Evolutionary conservation across 768 basidiomycete genomes (phyloP).

Genomic region (Mycena polygramma): DNA sequence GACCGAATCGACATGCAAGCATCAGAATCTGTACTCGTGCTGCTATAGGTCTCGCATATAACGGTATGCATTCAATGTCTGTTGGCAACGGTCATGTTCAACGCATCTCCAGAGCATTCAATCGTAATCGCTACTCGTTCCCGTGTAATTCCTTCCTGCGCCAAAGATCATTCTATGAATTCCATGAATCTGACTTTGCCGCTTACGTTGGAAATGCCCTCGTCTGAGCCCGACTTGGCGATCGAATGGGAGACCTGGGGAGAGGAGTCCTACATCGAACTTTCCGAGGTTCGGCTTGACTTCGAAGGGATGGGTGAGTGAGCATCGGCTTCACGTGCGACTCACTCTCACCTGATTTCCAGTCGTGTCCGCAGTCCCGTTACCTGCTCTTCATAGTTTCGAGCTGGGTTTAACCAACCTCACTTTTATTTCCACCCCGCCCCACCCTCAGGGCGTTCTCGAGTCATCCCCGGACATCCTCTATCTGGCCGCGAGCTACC

Average conservation of each 20-base stretch:
- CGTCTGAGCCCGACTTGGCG: slow-evolving; percentile 44
- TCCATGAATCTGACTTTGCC: slow-evolving; percentile 60
- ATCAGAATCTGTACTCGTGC: slow-evolving; percentile 67
- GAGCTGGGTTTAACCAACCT: slow-evolving; percentile 57
- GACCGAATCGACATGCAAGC: slow-evolving; percentile 49
- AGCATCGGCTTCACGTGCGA: not conserved
- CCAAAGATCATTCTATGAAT: slow-evolving; percentile 46
- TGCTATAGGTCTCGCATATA: slow-evolving; percentile 70
- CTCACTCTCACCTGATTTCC: slow-evolving; percentile 13
- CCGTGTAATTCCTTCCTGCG: slow-evolving; percentile 57
- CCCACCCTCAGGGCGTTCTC: slow-evolving; percentile 41
- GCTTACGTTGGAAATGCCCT: slow-evolving; percentile 46
- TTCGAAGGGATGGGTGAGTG: slow-evolving; percentile 66
- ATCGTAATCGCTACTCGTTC: slow-evolving; percentile 76
- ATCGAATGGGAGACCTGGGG: slow-evolving; percentile 68
- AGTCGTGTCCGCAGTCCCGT: slow-evolving; percentile 60
- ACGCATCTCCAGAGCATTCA: slow-evolving; percentile 58
- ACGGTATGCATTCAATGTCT: slow-evolving; percentile 54
- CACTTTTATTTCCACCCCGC: slow-evolving; percentile 58
- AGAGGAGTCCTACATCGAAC: slow-evolving; percentile 70
- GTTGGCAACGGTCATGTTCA: not conserved
- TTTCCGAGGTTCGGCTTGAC: slow-evolving; percentile 70
- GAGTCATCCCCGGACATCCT: slow-evolving; percentile 46
- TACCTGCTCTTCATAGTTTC: slow-evolving; percentile 59
- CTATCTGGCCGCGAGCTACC: slow-evolving; percentile 64